Evolutionary conservation across 1,284 basidiomycete genomes (phyloP).

Genomic region (Cryptococcus sp.): DNA sequence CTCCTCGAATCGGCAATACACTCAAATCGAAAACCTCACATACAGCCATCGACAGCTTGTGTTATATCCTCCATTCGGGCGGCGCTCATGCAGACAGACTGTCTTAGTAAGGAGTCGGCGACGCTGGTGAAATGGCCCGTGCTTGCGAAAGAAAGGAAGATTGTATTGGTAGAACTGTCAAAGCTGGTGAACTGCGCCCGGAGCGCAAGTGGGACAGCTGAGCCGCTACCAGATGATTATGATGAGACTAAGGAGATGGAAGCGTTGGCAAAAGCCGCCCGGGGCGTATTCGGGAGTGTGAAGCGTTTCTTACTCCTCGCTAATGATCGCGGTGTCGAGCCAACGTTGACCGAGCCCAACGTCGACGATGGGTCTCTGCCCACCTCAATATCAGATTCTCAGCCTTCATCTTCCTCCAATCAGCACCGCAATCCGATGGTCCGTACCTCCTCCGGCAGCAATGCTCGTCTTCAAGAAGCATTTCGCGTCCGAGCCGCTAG

Average conservation of each 20-base stretch:
- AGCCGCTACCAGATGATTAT: conserved; percentile 28
- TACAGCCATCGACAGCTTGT: conserved; percentile 62
- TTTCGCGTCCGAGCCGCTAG: conserved; percentile 56
- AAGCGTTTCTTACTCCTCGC: conserved; percentile 62
- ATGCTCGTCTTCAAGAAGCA: conserved; percentile 32
- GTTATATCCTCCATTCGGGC: conserved; percentile 94
- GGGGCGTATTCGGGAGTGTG: conserved; percentile 54
- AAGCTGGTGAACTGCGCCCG: conserved; percentile 82
- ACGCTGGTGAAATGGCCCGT: conserved; percentile 67
- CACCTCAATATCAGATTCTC: neutral
- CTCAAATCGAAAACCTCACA: conserved; percentile 60
- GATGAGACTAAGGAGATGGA: conserved; percentile 42
- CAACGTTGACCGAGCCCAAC: conserved; percentile 1
- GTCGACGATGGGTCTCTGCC: conserved; percentile 54
- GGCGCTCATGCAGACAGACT: conserved; percentile 80
- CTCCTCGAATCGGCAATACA: conserved; percentile 82
- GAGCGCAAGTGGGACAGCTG: conserved; percentile 61
- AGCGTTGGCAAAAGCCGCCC: conserved; percentile 53
- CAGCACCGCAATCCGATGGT: neutral
- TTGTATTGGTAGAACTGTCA: conserved; percentile 78
- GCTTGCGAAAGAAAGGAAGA: conserved; percentile 75
- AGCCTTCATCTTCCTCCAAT: neutral
- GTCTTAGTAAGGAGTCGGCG: conserved; percentile 77
- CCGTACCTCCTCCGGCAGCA: conserved; percentile 12
- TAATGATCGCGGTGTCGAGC: conserved; percentile 73